A percentile compares a stretch with the other conserved stretches of the same genome.
Evolutionary conservation across 179 eudicot genomes (phyloP).

Genomic region (Silene vulgaris): DNA sequence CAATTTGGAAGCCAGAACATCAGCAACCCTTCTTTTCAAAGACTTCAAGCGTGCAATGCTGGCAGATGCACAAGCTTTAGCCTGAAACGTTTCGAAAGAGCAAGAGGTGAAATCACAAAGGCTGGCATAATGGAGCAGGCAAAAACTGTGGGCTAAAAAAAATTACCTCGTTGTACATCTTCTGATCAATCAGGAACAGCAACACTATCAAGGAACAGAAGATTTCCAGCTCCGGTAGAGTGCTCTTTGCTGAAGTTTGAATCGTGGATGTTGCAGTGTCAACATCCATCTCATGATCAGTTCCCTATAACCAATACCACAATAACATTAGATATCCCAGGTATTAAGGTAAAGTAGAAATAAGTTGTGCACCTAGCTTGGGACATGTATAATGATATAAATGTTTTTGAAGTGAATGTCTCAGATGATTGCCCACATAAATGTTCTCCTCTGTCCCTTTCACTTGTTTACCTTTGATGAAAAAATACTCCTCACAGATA

Average conservation of each 20-base stretch:
- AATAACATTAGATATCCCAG: not conserved
- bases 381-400: too few relatives aligned
- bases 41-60: conserved; percentile 84
- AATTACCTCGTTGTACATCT: conserved; percentile 77
- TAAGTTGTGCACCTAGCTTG: too few relatives aligned
- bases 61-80: conserved; percentile 85
- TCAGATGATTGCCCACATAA: too few relatives aligned
- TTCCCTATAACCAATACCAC: conserved; percentile 40
- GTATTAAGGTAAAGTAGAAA: not conserved
- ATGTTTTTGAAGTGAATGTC: too few relatives aligned
- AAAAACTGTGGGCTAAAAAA: not conserved
- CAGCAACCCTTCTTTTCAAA: conserved; percentile 74
- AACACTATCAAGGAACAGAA: conserved; percentile 80
- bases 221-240: conserved; percentile 79
- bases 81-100: conserved; percentile 37
- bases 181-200: conserved; percentile 75
- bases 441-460: too few relatives aligned
- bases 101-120: conserved; percentile 10
- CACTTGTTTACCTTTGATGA: too few relatives aligned
- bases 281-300: conserved; percentile 83
- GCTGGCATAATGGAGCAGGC: not conserved
- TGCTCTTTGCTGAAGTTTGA: conserved; percentile 61
- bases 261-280: conserved; percentile 71
- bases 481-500: too few relatives aligned
- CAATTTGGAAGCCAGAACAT: conserved; percentile 81